Percentiles rank a stretch among this genome's conserved stretches.
Evolutionary conservation across 192 early-diverging fungal genomes (phyloP).

Genomic region (Backusella parvicylindrica): DNA sequence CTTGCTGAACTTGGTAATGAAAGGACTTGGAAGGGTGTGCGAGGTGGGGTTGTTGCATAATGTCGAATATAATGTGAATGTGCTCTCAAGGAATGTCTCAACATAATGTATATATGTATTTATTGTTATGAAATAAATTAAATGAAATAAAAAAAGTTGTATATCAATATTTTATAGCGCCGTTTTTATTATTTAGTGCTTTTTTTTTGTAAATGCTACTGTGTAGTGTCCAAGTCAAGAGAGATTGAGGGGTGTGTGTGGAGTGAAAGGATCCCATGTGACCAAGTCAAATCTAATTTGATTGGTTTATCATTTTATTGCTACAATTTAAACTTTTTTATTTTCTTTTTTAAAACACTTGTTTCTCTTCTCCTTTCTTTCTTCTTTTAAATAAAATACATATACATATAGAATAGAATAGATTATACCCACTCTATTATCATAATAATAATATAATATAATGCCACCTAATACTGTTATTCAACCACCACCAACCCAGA

Average conservation of each 20-base stretch:
- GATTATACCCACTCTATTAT: neutral
- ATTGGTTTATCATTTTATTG: neutral
- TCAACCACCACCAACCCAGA: neutral
- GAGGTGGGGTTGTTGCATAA: slow-evolving; percentile 1
- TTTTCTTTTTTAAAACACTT: neutral
- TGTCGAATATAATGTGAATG: neutral
- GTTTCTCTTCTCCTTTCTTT: neutral
- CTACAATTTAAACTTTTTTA: neutral
- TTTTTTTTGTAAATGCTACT: neutral
- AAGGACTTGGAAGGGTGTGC: slow-evolving; percentile 28
- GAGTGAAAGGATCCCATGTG: neutral
- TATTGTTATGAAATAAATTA: neutral
- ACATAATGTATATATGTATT: neutral
- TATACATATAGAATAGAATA: too few species aligned
- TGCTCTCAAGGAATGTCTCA: neutral
- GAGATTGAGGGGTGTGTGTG: neutral
- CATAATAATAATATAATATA: neutral
- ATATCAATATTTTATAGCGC: neutral
- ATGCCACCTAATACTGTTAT: slow-evolving; percentile 12
- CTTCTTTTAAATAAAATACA: too few species aligned
- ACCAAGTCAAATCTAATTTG: neutral
- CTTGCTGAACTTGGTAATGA: slow-evolving; percentile 17
- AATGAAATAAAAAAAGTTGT: neutral
- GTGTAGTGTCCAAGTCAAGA: too few species aligned
- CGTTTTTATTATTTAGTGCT: neutral